These are phyloP conservation scores for Boletus sensibilis DNA, from an alignment of 768 basidiomycete species.

Conservation along the genomic window DNA sequence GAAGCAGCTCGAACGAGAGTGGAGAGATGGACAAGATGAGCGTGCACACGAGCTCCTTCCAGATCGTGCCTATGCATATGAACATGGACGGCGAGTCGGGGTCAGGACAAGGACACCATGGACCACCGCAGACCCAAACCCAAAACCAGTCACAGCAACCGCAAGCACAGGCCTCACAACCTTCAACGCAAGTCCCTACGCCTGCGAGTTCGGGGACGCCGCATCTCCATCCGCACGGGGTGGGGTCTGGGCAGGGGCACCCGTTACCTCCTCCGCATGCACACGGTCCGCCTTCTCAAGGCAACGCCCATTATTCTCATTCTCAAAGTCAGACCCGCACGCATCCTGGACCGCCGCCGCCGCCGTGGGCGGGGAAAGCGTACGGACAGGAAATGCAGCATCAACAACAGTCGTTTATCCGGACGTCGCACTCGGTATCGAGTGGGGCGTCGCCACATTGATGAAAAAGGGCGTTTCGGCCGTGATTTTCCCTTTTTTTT, in stretches of 20 bases:
- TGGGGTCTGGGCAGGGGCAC: constrained; percentile 10
- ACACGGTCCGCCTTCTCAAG: constrained; percentile 5
- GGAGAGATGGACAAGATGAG: constrained; percentile 31
- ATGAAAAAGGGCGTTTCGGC: not conserved
- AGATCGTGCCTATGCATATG: constrained; percentile 37
- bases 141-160: constrained; percentile 7
- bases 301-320: constrained; percentile 10
- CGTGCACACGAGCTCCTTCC: constrained; percentile 62
- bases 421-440: constrained; percentile 43
- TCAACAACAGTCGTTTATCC: constrained; percentile 48
- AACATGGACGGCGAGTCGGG: constrained; percentile 19
- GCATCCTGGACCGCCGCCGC: constrained; percentile 24
- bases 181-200: constrained; percentile 10
- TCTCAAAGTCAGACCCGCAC: constrained; percentile 6
- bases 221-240: constrained; percentile 13
- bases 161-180: constrained; percentile 11
- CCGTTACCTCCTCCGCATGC: constrained; percentile 9
- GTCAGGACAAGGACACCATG: constrained; percentile 3
- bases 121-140: constrained; percentile 4
- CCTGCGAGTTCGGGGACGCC: constrained; percentile 12
- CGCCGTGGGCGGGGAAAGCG: constrained; percentile 26
- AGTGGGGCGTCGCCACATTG: constrained; percentile 35
- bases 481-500: constrained; percentile 4
- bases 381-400: constrained; percentile 28
- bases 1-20: constrained; percentile 1